These are phyloP conservation scores for Rhodamnia argentea DNA, from an alignment of 345 rosid species.

Conservation along the genomic window DNA sequence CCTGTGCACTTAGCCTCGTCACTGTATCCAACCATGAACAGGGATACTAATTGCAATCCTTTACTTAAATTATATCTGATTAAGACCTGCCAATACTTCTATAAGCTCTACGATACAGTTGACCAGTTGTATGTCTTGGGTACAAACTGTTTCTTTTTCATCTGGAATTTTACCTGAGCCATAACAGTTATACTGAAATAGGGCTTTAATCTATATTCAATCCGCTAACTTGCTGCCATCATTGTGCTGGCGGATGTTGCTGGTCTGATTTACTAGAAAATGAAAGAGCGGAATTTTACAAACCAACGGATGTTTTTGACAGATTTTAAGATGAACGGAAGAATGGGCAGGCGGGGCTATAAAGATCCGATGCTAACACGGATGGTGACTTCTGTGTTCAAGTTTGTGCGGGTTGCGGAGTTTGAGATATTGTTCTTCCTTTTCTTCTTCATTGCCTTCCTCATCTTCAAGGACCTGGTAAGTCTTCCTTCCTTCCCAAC, in stretches of 20 bases:
- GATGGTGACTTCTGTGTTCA: slow-evolving; percentile 21
- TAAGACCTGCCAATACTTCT: neutral
- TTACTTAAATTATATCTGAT: neutral
- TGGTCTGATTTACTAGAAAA: neutral
- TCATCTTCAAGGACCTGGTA: slow-evolving; percentile 60
- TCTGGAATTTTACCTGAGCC: neutral
- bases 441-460: slow-evolving; percentile 45
- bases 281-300: neutral
- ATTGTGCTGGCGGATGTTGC: neutral
- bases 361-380: slow-evolving; percentile 34
- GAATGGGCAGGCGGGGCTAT: slow-evolving; percentile 20
- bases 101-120: neutral
- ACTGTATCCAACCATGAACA: neutral
- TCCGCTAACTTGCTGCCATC: neutral
- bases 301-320: neutral
- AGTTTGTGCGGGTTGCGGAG: slow-evolving; percentile 34
- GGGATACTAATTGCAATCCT: neutral
- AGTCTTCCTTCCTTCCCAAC: neutral
- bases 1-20: neutral
- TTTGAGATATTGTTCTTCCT: slow-evolving; percentile 61
- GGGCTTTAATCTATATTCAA: neutral
- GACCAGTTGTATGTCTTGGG: neutral
- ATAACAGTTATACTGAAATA: neutral
- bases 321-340: neutral
- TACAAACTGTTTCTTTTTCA: neutral